Evolutionary conservation across 305 asterid species (phyloP).

Genomic region (Fraxinus floribunda): DNA sequence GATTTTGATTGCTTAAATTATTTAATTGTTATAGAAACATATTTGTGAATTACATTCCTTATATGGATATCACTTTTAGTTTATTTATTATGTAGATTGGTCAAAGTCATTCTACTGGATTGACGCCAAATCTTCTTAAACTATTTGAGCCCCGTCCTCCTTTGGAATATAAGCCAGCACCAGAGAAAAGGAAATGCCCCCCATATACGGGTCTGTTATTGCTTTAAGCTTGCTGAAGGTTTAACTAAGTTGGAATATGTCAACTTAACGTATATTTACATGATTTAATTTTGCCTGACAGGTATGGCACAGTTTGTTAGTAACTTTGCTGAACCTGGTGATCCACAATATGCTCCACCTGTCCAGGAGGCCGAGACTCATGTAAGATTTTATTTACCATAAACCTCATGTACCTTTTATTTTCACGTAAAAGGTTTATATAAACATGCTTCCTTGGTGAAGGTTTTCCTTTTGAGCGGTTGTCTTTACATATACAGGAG

Average conservation of each 20-base stretch:
- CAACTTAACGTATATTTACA: not conserved
- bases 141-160: slow-evolving; percentile 95
- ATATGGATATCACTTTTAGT: not conserved
- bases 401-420: not conserved
- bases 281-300: slow-evolving; percentile 12
- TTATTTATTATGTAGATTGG: slow-evolving; percentile 61
- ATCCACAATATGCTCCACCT: slow-evolving; percentile 84
- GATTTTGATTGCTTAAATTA: not conserved
- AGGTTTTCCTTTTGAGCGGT: not conserved
- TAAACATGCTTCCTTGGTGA: not conserved
- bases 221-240: slow-evolving; percentile 15
- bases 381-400: slow-evolving; percentile 44
- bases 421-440: not conserved
- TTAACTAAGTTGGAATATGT: not conserved
- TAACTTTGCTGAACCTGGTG: slow-evolving; percentile 79
- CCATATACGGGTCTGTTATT: slow-evolving; percentile 67
- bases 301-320: slow-evolving; percentile 83
- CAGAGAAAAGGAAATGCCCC: slow-evolving; percentile 93
- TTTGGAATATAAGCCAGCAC: slow-evolving; percentile 88
- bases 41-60: not conserved
- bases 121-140: slow-evolving; percentile 77
- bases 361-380: slow-evolving; percentile 84
- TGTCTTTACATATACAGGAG: not conserved
- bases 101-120: slow-evolving; percentile 94
- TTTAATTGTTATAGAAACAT: not conserved